Evolutionary conservation across 176 grass and related monocot species (phyloP).

Genomic region (Zoysia japonica): DNA sequence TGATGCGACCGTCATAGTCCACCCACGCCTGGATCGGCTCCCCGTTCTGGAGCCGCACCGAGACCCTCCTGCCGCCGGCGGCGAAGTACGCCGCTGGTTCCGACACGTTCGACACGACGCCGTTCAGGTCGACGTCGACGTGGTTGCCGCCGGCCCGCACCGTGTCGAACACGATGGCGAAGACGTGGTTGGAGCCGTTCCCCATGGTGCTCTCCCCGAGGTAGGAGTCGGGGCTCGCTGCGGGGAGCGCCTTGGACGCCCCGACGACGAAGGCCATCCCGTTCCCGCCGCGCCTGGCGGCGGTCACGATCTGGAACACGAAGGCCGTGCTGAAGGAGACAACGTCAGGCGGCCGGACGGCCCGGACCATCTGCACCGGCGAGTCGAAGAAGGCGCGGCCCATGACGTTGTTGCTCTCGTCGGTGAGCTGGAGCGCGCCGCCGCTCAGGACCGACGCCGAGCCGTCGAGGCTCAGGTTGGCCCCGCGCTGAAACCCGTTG

Average conservation of each 20-base stretch:
- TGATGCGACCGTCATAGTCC: slow-evolving; percentile 33
- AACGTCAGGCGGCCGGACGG: not conserved
- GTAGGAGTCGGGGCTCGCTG: slow-evolving; percentile 11
- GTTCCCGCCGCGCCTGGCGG: slow-evolving; percentile 14
- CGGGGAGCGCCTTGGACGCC: slow-evolving; percentile 26
- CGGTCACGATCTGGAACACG: slow-evolving; percentile 41
- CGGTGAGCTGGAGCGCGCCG: slow-evolving; percentile 50
- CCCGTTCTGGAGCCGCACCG: slow-evolving; percentile 1
- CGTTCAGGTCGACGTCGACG: slow-evolving; percentile 47
- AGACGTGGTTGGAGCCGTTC: slow-evolving; percentile 42
- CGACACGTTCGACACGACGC: slow-evolving; percentile 35
- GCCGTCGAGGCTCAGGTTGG: slow-evolving; percentile 40
- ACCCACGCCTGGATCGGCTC: slow-evolving; percentile 47
- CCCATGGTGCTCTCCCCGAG: not conserved
- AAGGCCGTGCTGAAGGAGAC: slow-evolving; percentile 52
- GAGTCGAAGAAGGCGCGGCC: slow-evolving; percentile 48
- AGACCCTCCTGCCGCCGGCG: not conserved
- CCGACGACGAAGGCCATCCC: slow-evolving; percentile 43
- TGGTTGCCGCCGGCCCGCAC: slow-evolving; percentile 31
- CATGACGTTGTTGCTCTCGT: not conserved
- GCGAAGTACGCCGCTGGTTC: slow-evolving; percentile 32
- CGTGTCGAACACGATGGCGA: slow-evolving; percentile 52
- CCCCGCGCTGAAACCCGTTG: slow-evolving; percentile 36
- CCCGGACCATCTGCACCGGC: slow-evolving; percentile 12
- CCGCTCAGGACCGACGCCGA: slow-evolving; percentile 29